A percentile compares a stretch with the other conserved stretches of the same genome.
Conservation (phyloP, 1,139 yeast species). For the Debaryomycetaceae sp. region DNA sequence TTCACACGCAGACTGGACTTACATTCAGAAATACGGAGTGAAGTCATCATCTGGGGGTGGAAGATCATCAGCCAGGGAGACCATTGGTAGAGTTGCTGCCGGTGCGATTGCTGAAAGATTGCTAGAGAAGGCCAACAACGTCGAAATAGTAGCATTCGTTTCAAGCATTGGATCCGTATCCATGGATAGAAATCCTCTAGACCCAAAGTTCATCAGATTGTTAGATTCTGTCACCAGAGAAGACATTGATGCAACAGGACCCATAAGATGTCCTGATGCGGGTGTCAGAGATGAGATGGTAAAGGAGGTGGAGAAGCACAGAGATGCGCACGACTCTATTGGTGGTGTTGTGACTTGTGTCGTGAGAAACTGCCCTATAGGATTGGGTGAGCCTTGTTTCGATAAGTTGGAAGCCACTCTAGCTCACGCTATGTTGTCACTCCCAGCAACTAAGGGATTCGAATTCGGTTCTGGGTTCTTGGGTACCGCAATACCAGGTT, state of each 20-base stretch:
- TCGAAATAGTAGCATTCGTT: conserved; percentile 96
- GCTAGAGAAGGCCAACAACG: conserved; percentile 67
- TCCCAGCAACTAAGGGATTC: conserved; percentile 97
- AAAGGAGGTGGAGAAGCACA: conserved; percentile 78
- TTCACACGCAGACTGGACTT: conserved; percentile 96
- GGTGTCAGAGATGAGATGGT: conserved; percentile 74
- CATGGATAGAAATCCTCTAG: conserved; percentile 70
- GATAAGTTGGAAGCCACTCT: conserved; percentile 91
- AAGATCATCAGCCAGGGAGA: conserved; percentile 94
- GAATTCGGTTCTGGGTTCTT: conserved; percentile 95
- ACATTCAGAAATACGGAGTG: conserved; percentile 82
- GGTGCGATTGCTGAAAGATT: conserved; percentile 97
- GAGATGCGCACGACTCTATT: conserved; percentile 87
- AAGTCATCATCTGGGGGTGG: conserved; percentile 98
- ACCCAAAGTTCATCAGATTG: conserved; percentile 60
- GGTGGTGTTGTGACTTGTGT: conserved; percentile 99
- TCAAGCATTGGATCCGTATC: conserved; percentile 79
- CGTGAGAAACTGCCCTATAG: conserved; percentile 86
- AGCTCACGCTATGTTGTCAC: conserved; percentile 96
- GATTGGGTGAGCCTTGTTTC: conserved; percentile 96
- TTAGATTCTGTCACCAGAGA: conserved; percentile 81
- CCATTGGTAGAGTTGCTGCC: conserved; percentile 98
- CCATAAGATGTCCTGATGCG: conserved; percentile 89
- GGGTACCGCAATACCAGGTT: conserved; percentile 89
- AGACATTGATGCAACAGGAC: conserved; percentile 81